Evolutionary conservation across 1,284 basidiomycete species (phyloP).

Genomic region (Sporisorium iseilematis-ciliati): DNA sequence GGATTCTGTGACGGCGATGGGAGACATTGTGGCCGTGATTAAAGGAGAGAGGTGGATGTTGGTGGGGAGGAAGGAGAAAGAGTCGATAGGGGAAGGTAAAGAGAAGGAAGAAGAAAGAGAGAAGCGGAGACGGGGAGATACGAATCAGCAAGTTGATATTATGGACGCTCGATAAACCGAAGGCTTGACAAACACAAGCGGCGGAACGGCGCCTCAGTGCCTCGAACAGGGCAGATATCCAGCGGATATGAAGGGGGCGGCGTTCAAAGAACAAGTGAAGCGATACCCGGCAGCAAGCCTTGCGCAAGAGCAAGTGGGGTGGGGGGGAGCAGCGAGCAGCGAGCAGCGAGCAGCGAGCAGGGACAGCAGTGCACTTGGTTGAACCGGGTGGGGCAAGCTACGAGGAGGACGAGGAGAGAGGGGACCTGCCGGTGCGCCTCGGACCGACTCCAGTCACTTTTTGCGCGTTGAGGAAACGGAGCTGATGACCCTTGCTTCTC

Average conservation of each 20-base stretch:
- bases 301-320: background rate
- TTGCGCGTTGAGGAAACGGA: background rate
- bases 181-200: constrained; percentile 3
- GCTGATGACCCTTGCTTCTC: background rate
- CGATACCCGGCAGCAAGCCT: background rate
- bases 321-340: too few relatives aligned
- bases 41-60: background rate
- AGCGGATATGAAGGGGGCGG: background rate
- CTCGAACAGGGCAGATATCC: background rate
- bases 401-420: background rate
- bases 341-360: too few relatives aligned
- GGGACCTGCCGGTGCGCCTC: constrained; percentile 30
- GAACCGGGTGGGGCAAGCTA: constrained; percentile 3
- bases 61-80: background rate
- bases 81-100: background rate
- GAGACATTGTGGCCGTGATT: constrained; percentile 22
- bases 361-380: background rate
- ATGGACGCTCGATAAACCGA: constrained; percentile 11
- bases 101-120: background rate
- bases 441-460: constrained; percentile 31
- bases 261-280: constrained; percentile 2
- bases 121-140: background rate
- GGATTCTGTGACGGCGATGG: constrained; percentile 38
- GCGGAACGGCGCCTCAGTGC: background rate
- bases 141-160: constrained; percentile 1